These are phyloP conservation scores for Erysiphe pulchra DNA, from an alignment of 2,329 filamentous ascomycete genomes.

Conservation along the genomic window DNA sequence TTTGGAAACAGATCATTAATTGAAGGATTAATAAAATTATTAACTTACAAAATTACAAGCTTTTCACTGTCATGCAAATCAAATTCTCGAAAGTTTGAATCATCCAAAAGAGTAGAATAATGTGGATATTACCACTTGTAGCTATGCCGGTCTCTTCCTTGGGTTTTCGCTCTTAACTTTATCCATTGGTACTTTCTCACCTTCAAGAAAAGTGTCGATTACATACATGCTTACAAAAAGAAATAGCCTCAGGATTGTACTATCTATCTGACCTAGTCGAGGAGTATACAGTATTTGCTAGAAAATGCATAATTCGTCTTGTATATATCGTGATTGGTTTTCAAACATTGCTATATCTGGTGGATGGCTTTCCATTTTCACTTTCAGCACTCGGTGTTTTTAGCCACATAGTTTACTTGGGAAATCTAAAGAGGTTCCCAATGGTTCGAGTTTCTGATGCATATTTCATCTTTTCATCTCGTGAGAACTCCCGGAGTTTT, in stretches of 20 bases:
- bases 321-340: constrained; percentile 61
- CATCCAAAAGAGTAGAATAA: constrained; percentile 2
- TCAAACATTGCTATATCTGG: constrained; percentile 46
- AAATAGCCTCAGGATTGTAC: constrained; percentile 75
- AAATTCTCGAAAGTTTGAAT: background rate
- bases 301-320: constrained; percentile 58
- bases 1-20: no score
- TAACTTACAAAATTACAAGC: no score
- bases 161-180: constrained; percentile 89
- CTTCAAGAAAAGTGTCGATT: background rate
- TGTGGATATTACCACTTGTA: constrained; percentile 90
- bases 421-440: constrained; percentile 52
- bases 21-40: no score
- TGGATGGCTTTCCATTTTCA: constrained; percentile 67
- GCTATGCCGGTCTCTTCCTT: constrained; percentile 63
- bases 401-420: constrained; percentile 66
- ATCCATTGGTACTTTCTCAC: constrained; percentile 42
- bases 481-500: constrained; percentile 22
- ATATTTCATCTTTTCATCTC: constrained; percentile 59
- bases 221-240: constrained; percentile 2
- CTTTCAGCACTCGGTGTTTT: constrained; percentile 50
- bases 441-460: constrained; percentile 73
- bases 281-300: constrained; percentile 83
- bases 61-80: no score
- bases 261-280: constrained; percentile 96